These are phyloP conservation scores for Coniochaeta prunicola DNA, from an alignment of 2,329 filamentous ascomycete genomes.

Conservation along the genomic window DNA sequence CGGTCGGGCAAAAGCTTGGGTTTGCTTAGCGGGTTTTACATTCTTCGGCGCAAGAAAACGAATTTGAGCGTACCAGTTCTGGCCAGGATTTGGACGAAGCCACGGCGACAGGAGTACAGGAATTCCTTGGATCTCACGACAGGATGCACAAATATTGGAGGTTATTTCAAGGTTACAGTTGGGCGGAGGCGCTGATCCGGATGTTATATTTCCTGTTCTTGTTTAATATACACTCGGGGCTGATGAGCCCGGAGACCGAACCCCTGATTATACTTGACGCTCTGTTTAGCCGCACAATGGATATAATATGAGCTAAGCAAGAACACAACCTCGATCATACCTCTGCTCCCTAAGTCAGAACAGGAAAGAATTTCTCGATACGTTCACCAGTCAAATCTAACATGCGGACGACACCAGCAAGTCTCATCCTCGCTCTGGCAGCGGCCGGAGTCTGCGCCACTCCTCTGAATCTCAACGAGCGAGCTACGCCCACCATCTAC, in stretches of 20 bases:
- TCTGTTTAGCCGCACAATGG: neutral
- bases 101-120: neutral
- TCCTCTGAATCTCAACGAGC: neutral
- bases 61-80: neutral
- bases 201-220: neutral
- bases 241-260: neutral
- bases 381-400: neutral
- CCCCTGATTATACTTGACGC: neutral
- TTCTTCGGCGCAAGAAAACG: neutral
- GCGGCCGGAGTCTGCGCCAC: neutral
- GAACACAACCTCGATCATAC: neutral
- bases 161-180: neutral
- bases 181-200: neutral
- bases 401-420: neutral
- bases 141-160: neutral
- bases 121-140: no score
- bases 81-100: neutral
- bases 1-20: no score
- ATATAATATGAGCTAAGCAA: neutral
- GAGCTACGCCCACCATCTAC: slow-evolving; percentile 31
- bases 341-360: neutral
- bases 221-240: neutral
- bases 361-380: neutral
- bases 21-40: neutral
- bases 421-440: neutral